Percentiles rank a stretch among this genome's conserved stretches.
Evolutionary conservation across 495 filamentous ascomycete genomes (phyloP).

Genomic region (Lasiosphaeriaceae sp.): DNA sequence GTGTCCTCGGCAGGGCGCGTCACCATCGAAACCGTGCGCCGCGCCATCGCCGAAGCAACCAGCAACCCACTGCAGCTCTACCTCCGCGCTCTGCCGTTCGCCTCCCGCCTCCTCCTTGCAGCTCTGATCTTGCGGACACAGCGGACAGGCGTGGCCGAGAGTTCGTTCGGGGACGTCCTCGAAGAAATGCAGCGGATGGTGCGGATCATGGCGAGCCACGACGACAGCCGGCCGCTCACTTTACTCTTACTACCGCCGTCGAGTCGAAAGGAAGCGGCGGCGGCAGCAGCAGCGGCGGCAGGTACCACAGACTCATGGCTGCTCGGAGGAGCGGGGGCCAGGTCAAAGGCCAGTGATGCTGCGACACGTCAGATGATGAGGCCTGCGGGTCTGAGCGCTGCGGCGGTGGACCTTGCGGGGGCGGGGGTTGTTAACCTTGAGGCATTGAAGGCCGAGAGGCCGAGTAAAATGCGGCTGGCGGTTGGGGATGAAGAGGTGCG

Average conservation of each 20-base stretch:
- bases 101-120: constrained; percentile 79
- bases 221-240: constrained; percentile 38
- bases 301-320: not conserved
- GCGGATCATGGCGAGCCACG: constrained; percentile 53
- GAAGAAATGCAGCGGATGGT: constrained; percentile 80
- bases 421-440: constrained; percentile 85
- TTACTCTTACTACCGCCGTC: constrained; percentile 20
- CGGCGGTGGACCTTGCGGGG: constrained; percentile 77
- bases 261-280: constrained; percentile 10
- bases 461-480: constrained; percentile 78
- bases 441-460: constrained; percentile 70
- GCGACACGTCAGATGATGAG: constrained; percentile 30
- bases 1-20: constrained; percentile 51
- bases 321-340: constrained; percentile 1
- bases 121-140: constrained; percentile 74
- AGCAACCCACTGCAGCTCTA: constrained; percentile 87
- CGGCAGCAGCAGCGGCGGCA: constrained; percentile 11
- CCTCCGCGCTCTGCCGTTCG: constrained; percentile 73
- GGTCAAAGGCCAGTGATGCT: constrained; percentile 6
- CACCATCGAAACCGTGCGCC: constrained; percentile 87
- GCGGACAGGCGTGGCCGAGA: constrained; percentile 80
- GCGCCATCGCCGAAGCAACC: constrained; percentile 92
- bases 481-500: constrained; percentile 89
- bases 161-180: constrained; percentile 81
- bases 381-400: constrained; percentile 62